Percentiles rank a stretch among this genome's conserved stretches.
Evolutionary conservation across 1,284 basidiomycete species (phyloP).

Genomic region (Entoloma clypeatum): DNA sequence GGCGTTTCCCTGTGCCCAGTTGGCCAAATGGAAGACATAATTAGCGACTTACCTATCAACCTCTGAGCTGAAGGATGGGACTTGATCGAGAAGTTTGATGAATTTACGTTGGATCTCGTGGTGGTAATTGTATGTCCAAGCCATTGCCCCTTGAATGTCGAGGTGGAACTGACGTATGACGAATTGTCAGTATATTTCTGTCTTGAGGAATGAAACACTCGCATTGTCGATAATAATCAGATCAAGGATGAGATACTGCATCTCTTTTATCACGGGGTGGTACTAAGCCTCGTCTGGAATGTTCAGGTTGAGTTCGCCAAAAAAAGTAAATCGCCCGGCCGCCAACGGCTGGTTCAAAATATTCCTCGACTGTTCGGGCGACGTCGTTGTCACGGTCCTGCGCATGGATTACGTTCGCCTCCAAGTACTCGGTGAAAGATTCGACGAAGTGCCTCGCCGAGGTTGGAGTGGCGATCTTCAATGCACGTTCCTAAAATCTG

Average conservation of each 20-base stretch:
- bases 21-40: conserved; percentile 28
- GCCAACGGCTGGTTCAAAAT: conserved; percentile 32
- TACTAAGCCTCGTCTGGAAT: conserved; percentile 32
- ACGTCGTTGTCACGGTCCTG: conserved; percentile 28
- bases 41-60: conserved; percentile 24
- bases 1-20: conserved; percentile 29
- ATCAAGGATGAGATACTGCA: conserved; percentile 23
- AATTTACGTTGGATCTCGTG: conserved; percentile 23
- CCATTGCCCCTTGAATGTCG: conserved; percentile 26
- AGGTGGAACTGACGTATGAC: conserved; percentile 28
- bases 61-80: conserved; percentile 26
- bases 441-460: conserved; percentile 29
- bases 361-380: conserved; percentile 33
- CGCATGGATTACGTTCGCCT: conserved; percentile 34
- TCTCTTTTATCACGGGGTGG: conserved; percentile 25
- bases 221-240: conserved; percentile 29
- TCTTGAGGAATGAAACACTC: conserved; percentile 7
- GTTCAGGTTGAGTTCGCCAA: conserved; percentile 32
- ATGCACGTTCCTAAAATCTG: conserved; percentile 18
- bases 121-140: conserved; percentile 28
- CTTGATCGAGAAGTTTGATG: conserved; percentile 15
- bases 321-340: conserved; percentile 31
- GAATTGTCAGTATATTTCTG: conserved; percentile 5
- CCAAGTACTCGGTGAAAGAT: conserved; percentile 29
- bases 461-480: conserved; percentile 16